Base-by-base conservation (phyloP, 352 stramenopile genomes). In the Phytophthora brassicae region DNA sequence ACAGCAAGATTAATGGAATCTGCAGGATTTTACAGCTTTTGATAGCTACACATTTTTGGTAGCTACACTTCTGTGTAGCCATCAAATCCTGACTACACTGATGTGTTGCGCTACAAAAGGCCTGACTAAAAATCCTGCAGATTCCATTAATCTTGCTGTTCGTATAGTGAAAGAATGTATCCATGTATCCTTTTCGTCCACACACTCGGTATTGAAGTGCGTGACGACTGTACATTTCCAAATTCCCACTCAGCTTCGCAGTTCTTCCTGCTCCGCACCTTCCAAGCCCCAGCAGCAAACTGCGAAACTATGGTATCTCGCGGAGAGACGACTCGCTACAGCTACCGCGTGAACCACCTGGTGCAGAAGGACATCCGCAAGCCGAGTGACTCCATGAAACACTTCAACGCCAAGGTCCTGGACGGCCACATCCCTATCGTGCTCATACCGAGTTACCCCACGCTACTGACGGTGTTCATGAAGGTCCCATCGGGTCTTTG, bases 401-500 rank as follows among this genome's bases (percentile, higher is more conserved):
- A 70, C 17, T 91, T 91, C 67, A 89, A 90, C 51, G 60, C 66
- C 26, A 85, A 81, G 12, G 66, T 78, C 6, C 35, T 69, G 4
- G 56, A 87, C 49, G 83, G 78, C 16, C 64, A 68, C 20, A 90
- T 92, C 59, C 82, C 83, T 4, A 69, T 92, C 31, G 82, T 89
- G 41, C 66, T 92, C 24, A 81, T 77, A 1, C 80, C 82, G 7
- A 72, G 46, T 29, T 89, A 88, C 61, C 70, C 82, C 3, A 67
- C 53, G 35, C 48, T 89, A n/a, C 69, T 77, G 31, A 82, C 64
- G 42, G n/a, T 72, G 24, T 75, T 82, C 42, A 81, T 84, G 61
- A 75, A 83, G 49, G 66, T 92, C 6, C 82, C 82, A 7, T 92
- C 82, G 12, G 82, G 82, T 6, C 53, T 92, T 24, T 84, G 85